Evolutionary conservation across 345 rosid species (phyloP), one percentile per base, ranked within the genome.

Genomic region (Heritiera littoralis): DNA sequence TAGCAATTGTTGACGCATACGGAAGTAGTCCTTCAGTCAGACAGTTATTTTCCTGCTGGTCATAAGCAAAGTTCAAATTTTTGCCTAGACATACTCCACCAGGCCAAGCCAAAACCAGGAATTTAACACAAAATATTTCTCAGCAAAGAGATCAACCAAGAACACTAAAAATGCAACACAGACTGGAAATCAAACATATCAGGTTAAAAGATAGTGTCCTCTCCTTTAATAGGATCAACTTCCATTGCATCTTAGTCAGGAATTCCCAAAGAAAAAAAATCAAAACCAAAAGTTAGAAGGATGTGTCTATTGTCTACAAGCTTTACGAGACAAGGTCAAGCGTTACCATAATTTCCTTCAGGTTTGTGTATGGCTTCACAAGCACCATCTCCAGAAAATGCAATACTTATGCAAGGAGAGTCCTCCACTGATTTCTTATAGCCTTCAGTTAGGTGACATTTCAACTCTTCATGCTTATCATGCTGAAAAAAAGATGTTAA

Each of bases 371-470:
- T 11, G 74, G 60, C 28, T 80, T 78, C 76, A 59, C 49, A 40
- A 41, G 61, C 75, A 54, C 65, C 51, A 60, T 6, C 40, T 68
- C 35, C 20, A 56, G 38, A 17, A 70, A 54, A 55, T 18, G 74
- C 41, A 56, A 77, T 59, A 51, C 54, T 66, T 76, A 35, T 15
- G 13, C 83, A 72, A 35, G 49, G 68, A 54, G 40, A 9, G 35
- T 66, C 51, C 76, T 58, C 52, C 79, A 55, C 18, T 28, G 23
- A 14, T 79, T 38, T 56, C 75, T 56, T 35, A 35, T 9, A 75
- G n/a, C 78, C 78, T 72, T 79, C 71, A 38, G 28, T 79, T 77
- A 66, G 52, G 72, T 63, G 38, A 76, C 71, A 48, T 60, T 32
- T 69, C 49, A 68, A 48, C 79, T 68, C 63, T 70, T 43, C 14